Conservation (phyloP, 106 monocot species). For the Posidonia australis region DNA sequence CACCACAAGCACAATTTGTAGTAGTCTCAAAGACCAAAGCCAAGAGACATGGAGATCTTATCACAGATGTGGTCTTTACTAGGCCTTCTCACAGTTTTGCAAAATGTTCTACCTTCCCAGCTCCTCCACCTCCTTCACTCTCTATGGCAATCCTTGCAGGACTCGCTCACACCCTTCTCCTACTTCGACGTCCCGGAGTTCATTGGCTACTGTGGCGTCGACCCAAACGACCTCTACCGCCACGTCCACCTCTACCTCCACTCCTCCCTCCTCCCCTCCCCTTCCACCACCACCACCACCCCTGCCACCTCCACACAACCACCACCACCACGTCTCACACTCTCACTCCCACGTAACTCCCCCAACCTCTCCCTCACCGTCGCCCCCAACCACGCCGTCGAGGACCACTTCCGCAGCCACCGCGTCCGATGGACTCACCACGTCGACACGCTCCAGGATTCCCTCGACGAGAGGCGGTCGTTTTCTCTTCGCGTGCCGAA, state of each 20-base stretch:
- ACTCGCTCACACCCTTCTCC: conserved; percentile 75
- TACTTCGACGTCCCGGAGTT: conserved; percentile 88
- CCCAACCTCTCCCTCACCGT: conserved; percentile 37
- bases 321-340: conserved; percentile 25
- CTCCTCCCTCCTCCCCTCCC: conserved; percentile 32
- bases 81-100: conserved; percentile 66
- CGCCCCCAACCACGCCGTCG: conserved; percentile 65
- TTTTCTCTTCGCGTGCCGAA: conserved; percentile 88
- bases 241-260: conserved; percentile 78
- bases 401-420: conserved; percentile 48
- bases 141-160: conserved; percentile 71
- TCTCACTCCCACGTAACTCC: conserved; percentile 31
- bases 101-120: conserved; percentile 83
- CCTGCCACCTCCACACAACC: conserved; percentile 10
- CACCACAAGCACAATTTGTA: too few relatives aligned
- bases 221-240: conserved; percentile 82
- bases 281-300: conserved; percentile 4
- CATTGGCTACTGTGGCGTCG: conserved; percentile 53
- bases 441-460: conserved; percentile 75
- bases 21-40: too few relatives aligned
- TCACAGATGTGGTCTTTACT: conserved; percentile 82
- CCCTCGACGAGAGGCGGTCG: conserved; percentile 78
- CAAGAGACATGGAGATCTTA: conserved; percentile 57
- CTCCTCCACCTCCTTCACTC: conserved; percentile 75
- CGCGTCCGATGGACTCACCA: conserved; percentile 75